Base-by-base conservation (phyloP, 768 basidiomycete genomes). In the Mycena chlorophos region DNA sequence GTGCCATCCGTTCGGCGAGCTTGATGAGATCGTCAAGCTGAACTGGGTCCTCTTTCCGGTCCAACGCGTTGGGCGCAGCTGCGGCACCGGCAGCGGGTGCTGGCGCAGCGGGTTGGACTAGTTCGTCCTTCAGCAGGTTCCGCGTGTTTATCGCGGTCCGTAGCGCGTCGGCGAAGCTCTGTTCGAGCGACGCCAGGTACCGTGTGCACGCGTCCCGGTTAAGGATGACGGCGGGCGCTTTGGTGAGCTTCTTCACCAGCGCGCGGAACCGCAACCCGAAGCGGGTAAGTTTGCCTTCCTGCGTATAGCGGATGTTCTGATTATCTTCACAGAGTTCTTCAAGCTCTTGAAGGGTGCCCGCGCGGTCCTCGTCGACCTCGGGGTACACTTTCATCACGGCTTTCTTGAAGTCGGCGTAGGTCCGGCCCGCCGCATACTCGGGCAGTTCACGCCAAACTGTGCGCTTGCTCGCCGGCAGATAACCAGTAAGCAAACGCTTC, bases 101-200 rank as follows among this genome's bases (percentile, higher is more conserved):
- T n/a, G n/a, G n/a, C n/a, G n/a, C n/a, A n/a, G n/a, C n/a, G n/a
- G n/a, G n/a, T n/a, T n/a, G n/a, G n/a, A n/a, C n/a, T n/a, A n/a
- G n/a, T n/a, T 54, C 52, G 16, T 46, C 52, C 20, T 54, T 54
- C 12, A 54, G 45, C 14, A 54, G 23, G 22, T 54, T 46, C n/a
- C 52, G 52, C 5, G 52, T 54, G 27, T 45, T 54, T 13, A 54
- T 54, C 13, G 52, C 40, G 23, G 34, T 46, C 5, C 30, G 27
- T 17, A 54, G 31, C 23, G 40, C 10, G 29, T 54, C 52, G 4
- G 52, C 52, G 31, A 54, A 54, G 14, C 27, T 30, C n/a, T 43
- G 29, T 25, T 47, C 52, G 2, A 54, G 31, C 39, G 38, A 4
- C 5, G 29, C 51, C 1, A 52, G 38, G 27, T 52, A 52, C 5